phyloP scores from a whole-genome alignment of 2,329 filamentous ascomycete genomes.

The Elsinoe fawcettii region DNA sequence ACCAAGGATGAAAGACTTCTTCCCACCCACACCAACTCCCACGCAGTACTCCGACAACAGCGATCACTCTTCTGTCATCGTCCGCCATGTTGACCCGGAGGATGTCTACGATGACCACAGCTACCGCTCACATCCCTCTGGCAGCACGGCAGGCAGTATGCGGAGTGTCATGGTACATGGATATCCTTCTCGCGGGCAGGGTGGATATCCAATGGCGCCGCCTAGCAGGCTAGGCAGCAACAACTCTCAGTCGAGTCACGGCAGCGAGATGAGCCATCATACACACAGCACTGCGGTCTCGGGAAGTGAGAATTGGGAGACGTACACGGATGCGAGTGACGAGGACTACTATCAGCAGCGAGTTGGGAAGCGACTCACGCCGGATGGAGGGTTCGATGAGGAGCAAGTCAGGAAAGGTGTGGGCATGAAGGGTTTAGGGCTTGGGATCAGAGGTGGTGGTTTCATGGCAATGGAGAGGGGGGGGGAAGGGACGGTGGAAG shows the following conservation, averaged over 20 bases:
- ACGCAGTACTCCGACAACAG: conserved; percentile 27
- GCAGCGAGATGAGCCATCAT: conserved; percentile 27
- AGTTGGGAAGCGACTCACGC: conserved; percentile 51
- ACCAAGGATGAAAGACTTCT: conserved; percentile 86
- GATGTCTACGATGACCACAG: conserved; percentile 72
- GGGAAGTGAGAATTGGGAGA: conserved; percentile 96
- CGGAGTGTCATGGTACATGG: conserved; percentile 22
- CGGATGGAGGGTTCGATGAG: conserved; percentile 29
- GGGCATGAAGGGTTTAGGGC: conserved; percentile 19
- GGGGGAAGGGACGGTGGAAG: conserved; percentile 25
- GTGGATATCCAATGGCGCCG: conserved; percentile 9
- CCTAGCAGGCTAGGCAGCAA: conserved; percentile 57
- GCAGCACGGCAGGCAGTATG: conserved; percentile 27
- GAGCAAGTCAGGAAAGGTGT: conserved; percentile 27
- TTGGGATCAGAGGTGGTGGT: not conserved
- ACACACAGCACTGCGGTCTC: conserved; percentile 36
- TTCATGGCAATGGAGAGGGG: conserved; percentile 21
- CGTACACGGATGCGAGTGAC: conserved; percentile 62
- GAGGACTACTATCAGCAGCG: conserved; percentile 72
- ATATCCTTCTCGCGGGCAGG: conserved; percentile 28
- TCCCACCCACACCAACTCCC: conserved; percentile 34
- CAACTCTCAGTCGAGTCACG: conserved; percentile 51
- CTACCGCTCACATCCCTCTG: conserved; percentile 19
- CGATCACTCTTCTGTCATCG: conserved; percentile 50
- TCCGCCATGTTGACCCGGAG: conserved; percentile 60